Conservation (phyloP, 73 alveolate species). For the Blepharisma stoltei region DNA sequence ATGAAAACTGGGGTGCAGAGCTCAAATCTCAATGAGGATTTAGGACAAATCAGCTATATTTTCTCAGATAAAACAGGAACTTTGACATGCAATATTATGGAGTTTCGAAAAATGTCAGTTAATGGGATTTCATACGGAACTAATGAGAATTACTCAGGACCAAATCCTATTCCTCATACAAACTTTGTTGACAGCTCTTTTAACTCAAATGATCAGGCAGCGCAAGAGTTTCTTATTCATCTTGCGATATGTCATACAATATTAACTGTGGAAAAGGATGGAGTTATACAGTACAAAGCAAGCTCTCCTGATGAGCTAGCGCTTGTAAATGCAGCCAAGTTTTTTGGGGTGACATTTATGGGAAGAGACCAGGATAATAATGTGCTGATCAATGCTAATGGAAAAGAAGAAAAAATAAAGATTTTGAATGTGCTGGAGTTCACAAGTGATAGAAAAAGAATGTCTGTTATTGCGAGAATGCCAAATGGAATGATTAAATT, state of each 20-base stretch:
- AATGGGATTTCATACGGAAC: conserved; percentile 13
- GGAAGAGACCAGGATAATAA: conserved; percentile 77
- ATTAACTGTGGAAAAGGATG: conserved; percentile 51
- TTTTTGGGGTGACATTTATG: conserved; percentile 66
- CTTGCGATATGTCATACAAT: conserved; percentile 78
- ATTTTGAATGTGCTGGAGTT: conserved; percentile 84
- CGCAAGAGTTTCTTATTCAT: conserved; percentile 48
- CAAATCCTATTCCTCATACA: neutral
- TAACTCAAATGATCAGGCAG: neutral
- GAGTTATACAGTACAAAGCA: conserved; percentile 52
- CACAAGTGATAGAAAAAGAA: conserved; percentile 91
- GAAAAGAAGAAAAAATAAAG: conserved; percentile 43
- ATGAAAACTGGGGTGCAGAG: conserved; percentile 48
- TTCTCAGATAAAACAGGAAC: conserved; percentile 64
- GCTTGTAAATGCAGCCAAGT: conserved; percentile 85
- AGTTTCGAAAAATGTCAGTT: conserved; percentile 43
- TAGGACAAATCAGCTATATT: conserved; percentile 44
- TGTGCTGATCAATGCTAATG: neutral
- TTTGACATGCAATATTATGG: conserved; percentile 49
- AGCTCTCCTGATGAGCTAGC: conserved; percentile 98
- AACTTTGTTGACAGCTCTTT: conserved; percentile 7
- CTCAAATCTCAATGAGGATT: conserved; percentile 55
- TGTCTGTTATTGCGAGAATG: conserved; percentile 83
- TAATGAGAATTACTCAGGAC: neutral
- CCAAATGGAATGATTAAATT: conserved; percentile 45